Percentiles rank a stretch among this genome's conserved stretches.
phyloP scores from a whole-genome alignment of 2,329 filamentous ascomycete species.

The Aspergillus thermomutatus region DNA sequence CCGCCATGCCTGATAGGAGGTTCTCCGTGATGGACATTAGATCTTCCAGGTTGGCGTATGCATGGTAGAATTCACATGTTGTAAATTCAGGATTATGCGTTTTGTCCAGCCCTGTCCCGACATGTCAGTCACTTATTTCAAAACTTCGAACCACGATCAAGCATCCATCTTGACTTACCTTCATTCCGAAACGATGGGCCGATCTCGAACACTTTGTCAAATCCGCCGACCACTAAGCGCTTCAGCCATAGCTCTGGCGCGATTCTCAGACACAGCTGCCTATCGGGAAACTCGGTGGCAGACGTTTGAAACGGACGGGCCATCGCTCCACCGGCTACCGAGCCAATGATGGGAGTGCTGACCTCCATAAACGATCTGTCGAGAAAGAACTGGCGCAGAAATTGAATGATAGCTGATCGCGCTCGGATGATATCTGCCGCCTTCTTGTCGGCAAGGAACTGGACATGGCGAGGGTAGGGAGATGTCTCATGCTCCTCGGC shows the following conservation, averaged over 20 bases:
- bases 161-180: conserved; percentile 44
- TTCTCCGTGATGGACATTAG: conserved; percentile 74
- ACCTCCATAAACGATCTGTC: conserved; percentile 76
- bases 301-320: conserved; percentile 82
- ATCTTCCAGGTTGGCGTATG: conserved; percentile 72
- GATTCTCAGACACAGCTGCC: conserved; percentile 73
- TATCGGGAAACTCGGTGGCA: conserved; percentile 71
- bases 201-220: conserved; percentile 89
- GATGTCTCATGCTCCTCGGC: conserved; percentile 69
- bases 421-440: conserved; percentile 68
- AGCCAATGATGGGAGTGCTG: conserved; percentile 81
- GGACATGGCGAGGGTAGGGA: conserved; percentile 75
- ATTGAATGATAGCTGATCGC: conserved; percentile 69
- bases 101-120: conserved; percentile 59
- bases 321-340: conserved; percentile 78
- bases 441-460: conserved; percentile 73
- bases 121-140: conserved; percentile 4
- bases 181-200: conserved; percentile 92
- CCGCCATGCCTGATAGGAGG: conserved; percentile 61
- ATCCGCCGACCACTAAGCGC: conserved; percentile 80
- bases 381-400: conserved; percentile 71
- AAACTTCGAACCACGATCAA: neutral
- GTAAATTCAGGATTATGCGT: conserved; percentile 98
- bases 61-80: conserved; percentile 94
- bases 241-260: conserved; percentile 96